phyloP scores from a whole-genome alignment of 441 rosid genomes.

The Populus tomentosa region DNA sequence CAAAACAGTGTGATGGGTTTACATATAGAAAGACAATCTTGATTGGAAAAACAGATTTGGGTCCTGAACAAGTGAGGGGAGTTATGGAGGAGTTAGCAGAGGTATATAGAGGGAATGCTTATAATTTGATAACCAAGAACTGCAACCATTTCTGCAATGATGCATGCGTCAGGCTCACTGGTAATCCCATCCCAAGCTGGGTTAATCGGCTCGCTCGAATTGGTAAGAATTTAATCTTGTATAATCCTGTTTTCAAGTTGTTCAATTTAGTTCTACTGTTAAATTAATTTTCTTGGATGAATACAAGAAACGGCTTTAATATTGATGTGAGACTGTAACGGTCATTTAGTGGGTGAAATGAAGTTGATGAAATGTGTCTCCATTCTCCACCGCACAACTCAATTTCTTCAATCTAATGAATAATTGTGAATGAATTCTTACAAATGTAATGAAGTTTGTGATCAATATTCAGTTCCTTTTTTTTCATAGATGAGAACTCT shows the following conservation, averaged over 20 bases:
- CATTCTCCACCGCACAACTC: not conserved
- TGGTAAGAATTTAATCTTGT: conserved; percentile 34
- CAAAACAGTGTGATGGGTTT: conserved; percentile 84
- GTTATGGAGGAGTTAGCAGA: conserved; percentile 79
- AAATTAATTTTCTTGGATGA: not conserved
- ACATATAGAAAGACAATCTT: conserved; percentile 77
- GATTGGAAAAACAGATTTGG: conserved; percentile 85
- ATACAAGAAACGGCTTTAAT: not conserved
- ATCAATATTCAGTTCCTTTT: not conserved
- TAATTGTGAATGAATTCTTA: not conserved
- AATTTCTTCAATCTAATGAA: not conserved
- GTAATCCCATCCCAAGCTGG: conserved; percentile 91
- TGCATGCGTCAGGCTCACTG: conserved; percentile 70
- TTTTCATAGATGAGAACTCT: not conserved
- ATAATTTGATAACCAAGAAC: conserved; percentile 86
- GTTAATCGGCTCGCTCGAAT: conserved; percentile 96
- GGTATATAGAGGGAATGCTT: conserved; percentile 73
- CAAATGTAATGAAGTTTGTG: not conserved
- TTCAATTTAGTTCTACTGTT: not conserved
- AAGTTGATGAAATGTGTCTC: not conserved
- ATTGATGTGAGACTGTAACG: not conserved
- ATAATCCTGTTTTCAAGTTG: not conserved
- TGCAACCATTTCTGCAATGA: conserved; percentile 98
- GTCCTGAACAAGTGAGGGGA: conserved; percentile 57
- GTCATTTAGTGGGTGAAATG: not conserved